These are phyloP conservation scores for Hypholoma sublateritium DNA, from an alignment of 768 basidiomycete species.

Conservation along the genomic window DNA sequence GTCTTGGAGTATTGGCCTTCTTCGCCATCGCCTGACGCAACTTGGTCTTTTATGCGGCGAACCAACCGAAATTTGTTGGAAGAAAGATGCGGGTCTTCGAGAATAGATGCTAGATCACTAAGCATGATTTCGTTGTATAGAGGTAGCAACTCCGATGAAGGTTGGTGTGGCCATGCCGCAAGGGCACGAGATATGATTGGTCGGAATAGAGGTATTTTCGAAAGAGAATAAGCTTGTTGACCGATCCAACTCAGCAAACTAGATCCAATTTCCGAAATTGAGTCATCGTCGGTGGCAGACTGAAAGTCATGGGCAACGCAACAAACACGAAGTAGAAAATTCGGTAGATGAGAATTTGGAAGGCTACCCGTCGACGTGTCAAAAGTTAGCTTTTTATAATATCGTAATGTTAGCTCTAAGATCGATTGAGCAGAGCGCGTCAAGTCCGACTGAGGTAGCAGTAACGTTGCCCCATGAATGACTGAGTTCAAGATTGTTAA, in stretches of 20 bases:
- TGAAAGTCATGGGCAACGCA: background rate
- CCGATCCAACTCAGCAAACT: background rate
- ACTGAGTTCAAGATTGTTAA: constrained; percentile 64
- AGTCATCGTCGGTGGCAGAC: background rate
- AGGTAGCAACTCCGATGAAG: constrained; percentile 44
- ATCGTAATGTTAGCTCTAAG: constrained; percentile 71
- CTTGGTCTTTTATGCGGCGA: constrained; percentile 56
- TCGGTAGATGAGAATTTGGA: constrained; percentile 55
- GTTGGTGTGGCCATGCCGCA: constrained; percentile 74
- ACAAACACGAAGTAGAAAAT: constrained; percentile 64
- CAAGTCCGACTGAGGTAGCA: constrained; percentile 71
- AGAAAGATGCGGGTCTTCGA: constrained; percentile 59
- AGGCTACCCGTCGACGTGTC: constrained; percentile 6
- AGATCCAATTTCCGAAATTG: background rate
- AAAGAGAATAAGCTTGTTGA: background rate
- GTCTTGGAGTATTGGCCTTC: constrained; percentile 48
- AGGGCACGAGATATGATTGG: constrained; percentile 37
- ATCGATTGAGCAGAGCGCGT: constrained; percentile 70
- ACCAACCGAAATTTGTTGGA: constrained; percentile 80
- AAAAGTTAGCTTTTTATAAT: constrained; percentile 38
- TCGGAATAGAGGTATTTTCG: background rate
- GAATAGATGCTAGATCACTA: constrained; percentile 48
- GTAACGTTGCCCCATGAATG: constrained; percentile 61
- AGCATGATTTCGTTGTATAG: constrained; percentile 46
- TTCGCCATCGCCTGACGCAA: constrained; percentile 36